Evolutionary conservation across 306 rosid species (phyloP), one percentile per base, ranked within the genome.

Genomic region (Ziziphus jujuba): DNA sequence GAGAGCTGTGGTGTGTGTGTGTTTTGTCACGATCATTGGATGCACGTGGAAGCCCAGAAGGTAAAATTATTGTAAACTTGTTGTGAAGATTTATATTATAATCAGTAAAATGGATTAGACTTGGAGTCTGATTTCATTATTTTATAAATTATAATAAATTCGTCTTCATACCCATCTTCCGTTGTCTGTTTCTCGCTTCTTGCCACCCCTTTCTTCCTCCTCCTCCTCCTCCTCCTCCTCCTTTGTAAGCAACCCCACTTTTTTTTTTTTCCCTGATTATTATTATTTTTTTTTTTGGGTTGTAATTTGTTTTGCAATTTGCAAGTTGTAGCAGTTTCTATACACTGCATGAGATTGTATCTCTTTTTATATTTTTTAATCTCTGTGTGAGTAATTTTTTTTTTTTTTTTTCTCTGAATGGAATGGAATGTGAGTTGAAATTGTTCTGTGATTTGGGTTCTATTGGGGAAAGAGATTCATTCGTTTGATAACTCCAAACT

Each of bases 371-470:
- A 59, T 4, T 57, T 55, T 65, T 82, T 19, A 57, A 7, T 19
- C 56, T 72, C 63, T 79, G 56, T n/a, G n/a, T n/a, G n/a, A n/a
- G n/a, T 20, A 35, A 22, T 35, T 65, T 75, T 77, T 14, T 36
- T 72, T 67, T 75, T 67, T 66, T 52, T 47, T 50, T 9, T 50
- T 17, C n/a, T 23, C 4, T 22, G 5, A 20, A 50, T 50, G 24
- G 55, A 20, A 50, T 50, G 24, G 55, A 68, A 49, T 74, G 72
- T 57, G 60, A 77, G 66, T 75, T 80, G n/a, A 53, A 63, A 68
- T 65, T 72, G 67, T 75, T 81, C 65, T 71, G 76, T 82, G 85
- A 82, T 86, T 91, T 83, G 84, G 80, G 70, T 67, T n/a, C n/a
- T 43, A 22, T 76, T 73, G 72, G 59, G 69, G 53, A 11, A 61